A percentile compares a stretch with the other conserved stretches of the same genome.
phyloP scores from a whole-genome alignment of 1,139 yeast genomes.

The Debaryomyces udenii region DNA sequence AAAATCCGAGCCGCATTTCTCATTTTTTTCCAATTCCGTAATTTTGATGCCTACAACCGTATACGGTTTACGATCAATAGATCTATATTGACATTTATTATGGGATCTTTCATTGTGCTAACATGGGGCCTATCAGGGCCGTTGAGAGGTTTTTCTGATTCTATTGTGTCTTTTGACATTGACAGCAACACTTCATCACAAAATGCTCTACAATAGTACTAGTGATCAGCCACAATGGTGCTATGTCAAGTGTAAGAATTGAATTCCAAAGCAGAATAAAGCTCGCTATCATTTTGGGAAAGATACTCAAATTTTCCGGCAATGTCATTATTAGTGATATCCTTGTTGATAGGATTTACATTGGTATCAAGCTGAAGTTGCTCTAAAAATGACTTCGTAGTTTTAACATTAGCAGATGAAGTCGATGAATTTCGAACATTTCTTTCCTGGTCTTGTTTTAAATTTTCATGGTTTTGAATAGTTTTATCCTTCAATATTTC shows the following conservation, averaged over 20 bases:
- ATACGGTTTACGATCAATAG: too few relatives aligned
- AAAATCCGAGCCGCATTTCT: too few relatives aligned
- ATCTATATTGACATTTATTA: too few relatives aligned
- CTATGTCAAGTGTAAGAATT: slow-evolving; percentile 37
- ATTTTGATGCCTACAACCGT: too few relatives aligned
- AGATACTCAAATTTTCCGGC: slow-evolving; percentile 25
- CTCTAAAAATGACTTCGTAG: slow-evolving; percentile 33
- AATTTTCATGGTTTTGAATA: slow-evolving; percentile 27
- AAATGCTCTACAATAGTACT: too few relatives aligned
- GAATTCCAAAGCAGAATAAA: slow-evolving; percentile 40
- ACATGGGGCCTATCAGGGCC: too few relatives aligned
- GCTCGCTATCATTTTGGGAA: slow-evolving; percentile 24
- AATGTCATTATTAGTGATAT: slow-evolving; percentile 1
- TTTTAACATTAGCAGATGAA: slow-evolving; percentile 17
- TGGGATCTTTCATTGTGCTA: too few relatives aligned
- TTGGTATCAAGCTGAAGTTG: slow-evolving; percentile 26
- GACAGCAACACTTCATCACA: too few relatives aligned
- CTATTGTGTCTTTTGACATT: too few relatives aligned
- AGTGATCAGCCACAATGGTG: too few relatives aligned
- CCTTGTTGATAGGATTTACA: slow-evolving; percentile 10
- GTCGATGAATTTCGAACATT: slow-evolving; percentile 10
- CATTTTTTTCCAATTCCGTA: too few relatives aligned
- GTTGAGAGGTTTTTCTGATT: too few relatives aligned
- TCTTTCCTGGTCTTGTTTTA: slow-evolving; percentile 27
- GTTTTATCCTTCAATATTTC: slow-evolving; percentile 50